Evolutionary conservation across 371 early-diverging fungal genomes (phyloP), one percentile per base, ranked within the genome.

Genomic region (Cokeromyces recurvatus): DNA sequence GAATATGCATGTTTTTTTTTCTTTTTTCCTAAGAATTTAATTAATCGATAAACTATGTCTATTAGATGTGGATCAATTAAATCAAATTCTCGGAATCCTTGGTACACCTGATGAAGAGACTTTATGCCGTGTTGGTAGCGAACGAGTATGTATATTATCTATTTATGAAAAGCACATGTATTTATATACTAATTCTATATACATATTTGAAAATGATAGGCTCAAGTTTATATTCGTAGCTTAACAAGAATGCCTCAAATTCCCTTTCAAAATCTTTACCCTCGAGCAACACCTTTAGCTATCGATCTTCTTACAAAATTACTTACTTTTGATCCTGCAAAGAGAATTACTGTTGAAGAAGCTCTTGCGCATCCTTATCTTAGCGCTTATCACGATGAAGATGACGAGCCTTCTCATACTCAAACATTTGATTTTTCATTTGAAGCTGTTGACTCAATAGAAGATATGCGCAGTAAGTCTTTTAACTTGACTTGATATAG

Each of bases 51-150:
- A n/a, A n/a, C n/a, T n/a, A 34, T 34, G 5, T 4, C n/a, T 15
- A n/a, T n/a, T 57, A 77, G 79, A 99, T 64, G 92, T 98, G 11
- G 95, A 99, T 66, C 99, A 99, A 69, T 71, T 99, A 53, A 98
- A 98, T 66, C 92, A 96, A 71, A 99, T 99, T 51, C 84, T 98
- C 51, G 80, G 83, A 52, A 91, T 95, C 27, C 78, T 98, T 27
- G 99, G 99, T 36, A 98, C 99, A 2, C 99, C 99, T 16, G 92
- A 91, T 55, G 95, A 94, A 59, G 93, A 86, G 12, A 93, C 94
- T 2, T 72, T 99, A 52, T 62, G 79, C 37, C 81, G 92, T 29
- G 88, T 98, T 44, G 83, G 83, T 20, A 86, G 86, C 62, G 87
- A 87, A 43, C 71, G 91, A 58, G 89, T 70, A 63, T 58, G 42